These are phyloP conservation scores for Chrysosphaeria jannelii DNA, from an alignment of 2,329 filamentous ascomycete species.

Conservation along the genomic window DNA sequence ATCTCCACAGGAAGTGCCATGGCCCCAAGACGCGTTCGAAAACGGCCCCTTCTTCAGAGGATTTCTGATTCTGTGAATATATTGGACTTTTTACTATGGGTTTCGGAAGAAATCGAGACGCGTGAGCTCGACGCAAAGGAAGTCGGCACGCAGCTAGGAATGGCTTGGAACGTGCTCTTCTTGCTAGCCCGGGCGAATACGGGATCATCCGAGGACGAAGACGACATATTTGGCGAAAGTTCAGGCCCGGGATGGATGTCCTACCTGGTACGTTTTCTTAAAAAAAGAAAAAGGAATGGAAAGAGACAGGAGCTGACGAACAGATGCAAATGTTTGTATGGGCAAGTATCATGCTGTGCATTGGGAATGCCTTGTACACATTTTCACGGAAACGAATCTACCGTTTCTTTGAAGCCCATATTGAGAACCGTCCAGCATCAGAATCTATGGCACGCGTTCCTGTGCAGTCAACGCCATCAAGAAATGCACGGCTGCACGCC, in stretches of 20 bases:
- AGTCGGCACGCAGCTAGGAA: constrained; percentile 44
- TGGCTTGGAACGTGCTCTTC: constrained; percentile 51
- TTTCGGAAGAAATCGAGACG: constrained; percentile 78
- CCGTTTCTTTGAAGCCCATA: constrained; percentile 62
- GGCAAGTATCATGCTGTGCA: constrained; percentile 32
- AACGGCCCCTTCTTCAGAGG: constrained; percentile 49
- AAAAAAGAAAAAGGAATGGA: no score
- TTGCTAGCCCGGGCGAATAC: constrained; percentile 59
- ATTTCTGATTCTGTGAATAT: constrained; percentile 57
- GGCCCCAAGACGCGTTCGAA: constrained; percentile 56
- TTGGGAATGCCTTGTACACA: constrained; percentile 51
- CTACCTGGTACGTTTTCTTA: constrained; percentile 5
- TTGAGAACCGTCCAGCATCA: constrained; percentile 47
- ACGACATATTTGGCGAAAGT: constrained; percentile 53
- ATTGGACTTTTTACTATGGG: constrained; percentile 67
- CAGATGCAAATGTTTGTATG: constrained; percentile 45
- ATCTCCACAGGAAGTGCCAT: constrained; percentile 9
- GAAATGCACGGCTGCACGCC: constrained; percentile 48
- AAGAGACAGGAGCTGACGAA: no score
- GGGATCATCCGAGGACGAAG: constrained; percentile 17
- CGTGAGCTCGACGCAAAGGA: constrained; percentile 67
- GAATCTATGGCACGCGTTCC: constrained; percentile 69
- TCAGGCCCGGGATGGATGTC: constrained; percentile 4
- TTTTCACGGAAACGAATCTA: constrained; percentile 62
- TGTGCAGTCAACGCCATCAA: constrained; percentile 48